Base-by-base conservation (phyloP, 2,329 filamentous ascomycete genomes). In the Trichophyton mentagrophytes region DNA sequence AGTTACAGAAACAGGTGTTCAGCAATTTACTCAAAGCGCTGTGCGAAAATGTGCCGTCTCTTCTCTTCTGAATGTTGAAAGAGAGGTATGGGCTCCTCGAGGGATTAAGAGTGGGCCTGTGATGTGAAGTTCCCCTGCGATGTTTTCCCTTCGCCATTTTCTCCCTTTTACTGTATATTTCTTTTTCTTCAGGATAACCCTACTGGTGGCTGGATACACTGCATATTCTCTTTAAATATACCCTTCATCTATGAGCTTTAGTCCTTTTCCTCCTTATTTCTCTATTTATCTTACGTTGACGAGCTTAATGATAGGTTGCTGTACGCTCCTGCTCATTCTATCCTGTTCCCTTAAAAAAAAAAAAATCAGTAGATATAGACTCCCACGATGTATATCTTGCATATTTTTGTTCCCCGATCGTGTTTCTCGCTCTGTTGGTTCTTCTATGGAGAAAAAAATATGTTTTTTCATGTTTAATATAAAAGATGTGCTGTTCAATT, bases 31-130 rank as follows among this genome's bases (percentile, higher is more conserved):
- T 57, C 55, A 57, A 57, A 66, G 64, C 59, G 61, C 63, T 2
- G 62, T 64, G 17, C 65, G 66, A 53, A 64, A 65, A 47, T 68
- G 67, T 59, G 65, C 67, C 8, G 67, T 68, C 59, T 65, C 66
- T 57, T 65, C 67, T 3, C 55, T 68, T 25, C 44, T 68, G 57
- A 65, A 64, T 47, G 62, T 64, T 60, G 65, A 66, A 58, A n/a
- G 56, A 40, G 61, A 62, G 4, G 61, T 62, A n/a, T 62, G 61
- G 61, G 57, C 61, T 22, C 51, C 61, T 44, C 59, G 56, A 56
- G 57, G 46, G 36, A 60, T 62, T 57, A 57, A 42, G 38, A 57
- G 55, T 33, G 6, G 49, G 2, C 49, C 49, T 30, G 49, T 53
- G 49, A 53, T 53, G 49, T 53, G 49, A 53, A 53, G 9, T 30